Evolutionary conservation across 768 basidiomycete species (phyloP).

Genomic region (Amanita pallidorosea): DNA sequence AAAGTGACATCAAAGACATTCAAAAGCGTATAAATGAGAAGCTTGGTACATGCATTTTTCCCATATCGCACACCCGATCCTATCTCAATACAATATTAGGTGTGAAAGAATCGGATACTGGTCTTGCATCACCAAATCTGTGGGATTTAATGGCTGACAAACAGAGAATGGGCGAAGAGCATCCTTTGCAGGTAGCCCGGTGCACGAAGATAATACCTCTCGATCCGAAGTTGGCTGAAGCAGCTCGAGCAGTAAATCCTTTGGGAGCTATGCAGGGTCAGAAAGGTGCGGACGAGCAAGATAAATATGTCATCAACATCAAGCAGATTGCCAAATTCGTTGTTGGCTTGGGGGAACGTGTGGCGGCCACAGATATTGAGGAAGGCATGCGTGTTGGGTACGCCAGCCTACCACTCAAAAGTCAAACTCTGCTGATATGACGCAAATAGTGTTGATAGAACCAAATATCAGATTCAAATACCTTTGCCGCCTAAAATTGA

Average conservation of each 20-base stretch:
- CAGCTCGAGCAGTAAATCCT: conserved; percentile 71
- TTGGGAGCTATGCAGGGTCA: conserved; percentile 71
- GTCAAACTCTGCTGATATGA: neutral
- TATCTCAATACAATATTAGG: conserved; percentile 28
- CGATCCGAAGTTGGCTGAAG: conserved; percentile 64
- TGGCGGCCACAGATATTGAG: conserved; percentile 96
- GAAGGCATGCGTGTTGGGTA: conserved; percentile 99
- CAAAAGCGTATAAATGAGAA: conserved; percentile 98
- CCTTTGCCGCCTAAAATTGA: conserved; percentile 98
- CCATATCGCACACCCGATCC: neutral
- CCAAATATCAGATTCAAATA: conserved; percentile 98
- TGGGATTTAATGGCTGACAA: conserved; percentile 96
- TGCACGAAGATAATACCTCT: conserved; percentile 97
- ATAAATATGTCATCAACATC: conserved; percentile 99
- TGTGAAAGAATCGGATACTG: conserved; percentile 98
- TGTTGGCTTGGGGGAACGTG: conserved; percentile 91
- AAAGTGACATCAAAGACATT: conserved; percentile 88
- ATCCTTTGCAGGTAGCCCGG: conserved; percentile 91
- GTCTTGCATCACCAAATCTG: conserved; percentile 89
- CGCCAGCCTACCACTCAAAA: conserved; percentile 15
- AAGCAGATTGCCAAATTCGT: conserved; percentile 99
- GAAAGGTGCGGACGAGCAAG: conserved; percentile 97
- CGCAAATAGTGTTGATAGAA: conserved; percentile 71
- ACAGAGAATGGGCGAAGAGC: conserved; percentile 84
- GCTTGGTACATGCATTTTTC: conserved; percentile 48